Percentiles rank a stretch among this genome's conserved stretches.
phyloP scores from a whole-genome alignment of 192 early-diverging fungal species.

The Backusella luteola region DNA sequence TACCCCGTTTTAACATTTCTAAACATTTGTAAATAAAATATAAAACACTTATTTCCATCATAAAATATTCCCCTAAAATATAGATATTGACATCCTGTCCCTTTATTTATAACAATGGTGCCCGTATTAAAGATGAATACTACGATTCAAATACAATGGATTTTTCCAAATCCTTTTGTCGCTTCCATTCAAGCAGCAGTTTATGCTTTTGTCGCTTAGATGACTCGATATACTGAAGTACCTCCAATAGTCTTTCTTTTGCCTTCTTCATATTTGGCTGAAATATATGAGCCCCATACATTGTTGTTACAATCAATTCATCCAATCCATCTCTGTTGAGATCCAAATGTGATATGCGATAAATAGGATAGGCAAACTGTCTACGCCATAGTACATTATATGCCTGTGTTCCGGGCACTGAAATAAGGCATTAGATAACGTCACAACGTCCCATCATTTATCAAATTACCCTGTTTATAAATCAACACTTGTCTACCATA shows the following conservation, averaged over 20 bases:
- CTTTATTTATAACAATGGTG: too few relatives aligned
- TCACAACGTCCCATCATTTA: background rate
- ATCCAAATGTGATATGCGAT: conserved; percentile 48
- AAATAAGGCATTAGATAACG: background rate
- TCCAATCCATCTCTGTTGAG: conserved; percentile 54
- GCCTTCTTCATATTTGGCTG: conserved; percentile 46
- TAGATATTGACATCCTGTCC: too few relatives aligned
- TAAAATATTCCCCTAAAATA: too few relatives aligned
- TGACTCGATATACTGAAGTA: conserved; percentile 42
- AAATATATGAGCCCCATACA: conserved; percentile 54
- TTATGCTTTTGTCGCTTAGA: conserved; percentile 36
- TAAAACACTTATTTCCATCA: too few relatives aligned
- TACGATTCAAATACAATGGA: conserved; percentile 33
- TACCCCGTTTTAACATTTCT: too few relatives aligned
- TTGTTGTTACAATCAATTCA: conserved; percentile 51
- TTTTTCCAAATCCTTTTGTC: conserved; percentile 30
- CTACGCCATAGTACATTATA: conserved; percentile 51
- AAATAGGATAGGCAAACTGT: conserved; percentile 54
- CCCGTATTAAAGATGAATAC: background rate
- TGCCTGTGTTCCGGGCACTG: conserved; percentile 22
- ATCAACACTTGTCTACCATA: conserved; percentile 60
- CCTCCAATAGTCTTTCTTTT: conserved; percentile 37
- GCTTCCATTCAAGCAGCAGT: conserved; percentile 29
- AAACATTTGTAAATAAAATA: too few relatives aligned
- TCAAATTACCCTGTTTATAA: conserved; percentile 45